Base-by-base conservation (phyloP, 169 alveolate genomes). In the Plasmodium gonderi region DNA sequence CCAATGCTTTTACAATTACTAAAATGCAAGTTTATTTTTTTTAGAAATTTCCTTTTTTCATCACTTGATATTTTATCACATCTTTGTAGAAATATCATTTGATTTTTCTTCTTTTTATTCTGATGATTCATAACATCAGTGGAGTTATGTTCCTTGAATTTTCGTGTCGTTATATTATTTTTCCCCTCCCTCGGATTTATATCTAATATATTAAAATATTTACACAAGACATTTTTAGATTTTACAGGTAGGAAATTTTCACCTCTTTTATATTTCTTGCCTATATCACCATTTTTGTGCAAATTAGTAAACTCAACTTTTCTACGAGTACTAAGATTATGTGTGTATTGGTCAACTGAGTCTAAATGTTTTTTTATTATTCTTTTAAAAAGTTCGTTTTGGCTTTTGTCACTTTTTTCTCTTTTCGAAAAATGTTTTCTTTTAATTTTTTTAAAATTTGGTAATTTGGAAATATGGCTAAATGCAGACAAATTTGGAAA, bases 191-290 rank as follows among this genome's bases (percentile, higher is more conserved):
- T 64, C 7, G 33, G 0, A 80, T 38, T 42, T 26, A 1, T 40
- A 67, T n/a, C 72, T 14, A 8, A 44, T 67, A 81, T 81, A 38
- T 81, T 67, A 31, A 68, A 81, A 44, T 81, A 81, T 45, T 65
- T 81, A n/a, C 74, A 17, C 29, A 81, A 74, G 8, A 81, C 17
- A 42, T 36, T 81, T 44, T 81, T 81, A n/a, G 60, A 68, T 17
- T 65, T 68, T 44, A 44, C 20, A 17, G 75, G 74, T 33, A n/a
- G n/a, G 33, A 9, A 20, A 33, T 69, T 69, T 69, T 69, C 38
- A 14, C 72, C 60, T 68, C 47, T 67, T 45, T 17, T 81, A 44
- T 44, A 20, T 68, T n/a, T n/a, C n/a, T n/a, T n/a, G n/a, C n/a
- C n/a, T n/a, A n/a, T n/a, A n/a, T n/a, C n/a, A n/a, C n/a, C n/a